A percentile compares a stretch with the other conserved stretches of the same genome.
Evolutionary conservation across 495 filamentous ascomycete species (phyloP).

Genomic region (Pseudevernia furfuracea): DNA sequence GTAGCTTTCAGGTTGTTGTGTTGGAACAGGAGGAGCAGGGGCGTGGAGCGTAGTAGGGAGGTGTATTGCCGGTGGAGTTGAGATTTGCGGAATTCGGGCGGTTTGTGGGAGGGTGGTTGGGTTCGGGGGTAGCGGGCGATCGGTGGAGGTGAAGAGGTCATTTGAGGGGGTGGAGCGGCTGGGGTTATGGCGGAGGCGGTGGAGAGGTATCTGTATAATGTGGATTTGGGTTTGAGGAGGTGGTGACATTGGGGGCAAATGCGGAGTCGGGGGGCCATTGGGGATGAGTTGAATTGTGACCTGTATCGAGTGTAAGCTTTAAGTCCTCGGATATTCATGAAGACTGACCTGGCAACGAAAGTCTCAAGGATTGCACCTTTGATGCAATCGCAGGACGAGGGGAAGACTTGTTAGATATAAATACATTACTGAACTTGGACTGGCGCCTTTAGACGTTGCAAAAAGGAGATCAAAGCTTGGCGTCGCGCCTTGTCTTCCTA

Average conservation of each 20-base stretch:
- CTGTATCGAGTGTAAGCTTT: neutral
- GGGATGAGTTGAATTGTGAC: slow-evolving; percentile 12
- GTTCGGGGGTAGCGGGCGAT: slow-evolving; percentile 54
- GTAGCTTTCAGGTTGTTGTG: slow-evolving; percentile 87
- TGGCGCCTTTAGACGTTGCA: no score
- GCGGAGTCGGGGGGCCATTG: slow-evolving; percentile 14
- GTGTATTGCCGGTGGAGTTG: slow-evolving; percentile 92
- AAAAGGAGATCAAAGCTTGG: no score
- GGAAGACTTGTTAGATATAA: neutral
- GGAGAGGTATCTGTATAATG: slow-evolving; percentile 28
- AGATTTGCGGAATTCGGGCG: slow-evolving; percentile 81
- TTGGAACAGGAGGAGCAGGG: slow-evolving; percentile 87
- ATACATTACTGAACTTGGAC: neutral
- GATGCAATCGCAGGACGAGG: neutral
- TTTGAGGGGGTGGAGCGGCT: slow-evolving; percentile 43
- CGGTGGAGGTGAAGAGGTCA: slow-evolving; percentile 45
- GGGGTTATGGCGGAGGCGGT: slow-evolving; percentile 43
- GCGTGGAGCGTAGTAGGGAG: slow-evolving; percentile 80
- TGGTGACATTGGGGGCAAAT: slow-evolving; percentile 25
- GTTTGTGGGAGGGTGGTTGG: slow-evolving; percentile 83
- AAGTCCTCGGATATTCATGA: neutral
- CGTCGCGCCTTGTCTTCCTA: no score
- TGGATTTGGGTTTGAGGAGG: slow-evolving; percentile 16
- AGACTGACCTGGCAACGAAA: neutral
- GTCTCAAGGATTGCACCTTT: neutral